Evolutionary conservation across 2,329 filamentous ascomycete genomes (phyloP).

Genomic region (Cercospora janseana): DNA sequence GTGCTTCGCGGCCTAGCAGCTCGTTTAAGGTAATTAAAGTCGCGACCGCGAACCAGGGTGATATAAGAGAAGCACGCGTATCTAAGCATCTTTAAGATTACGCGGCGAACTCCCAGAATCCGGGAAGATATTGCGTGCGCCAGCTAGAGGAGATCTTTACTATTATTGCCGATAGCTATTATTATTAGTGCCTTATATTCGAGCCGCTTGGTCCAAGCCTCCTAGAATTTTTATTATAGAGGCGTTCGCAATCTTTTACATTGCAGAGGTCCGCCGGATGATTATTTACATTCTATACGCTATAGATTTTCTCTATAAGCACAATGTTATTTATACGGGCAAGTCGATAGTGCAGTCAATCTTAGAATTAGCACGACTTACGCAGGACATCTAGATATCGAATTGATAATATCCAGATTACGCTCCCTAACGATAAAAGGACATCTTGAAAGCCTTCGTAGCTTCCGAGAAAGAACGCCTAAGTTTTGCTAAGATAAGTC

Average conservation of each 20-base stretch:
- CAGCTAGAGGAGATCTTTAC: background rate
- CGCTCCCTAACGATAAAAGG: conserved; percentile 4
- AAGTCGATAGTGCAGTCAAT: background rate
- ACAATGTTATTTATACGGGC: conserved; percentile 8
- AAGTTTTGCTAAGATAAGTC: background rate
- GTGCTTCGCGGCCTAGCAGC: background rate
- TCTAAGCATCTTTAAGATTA: background rate
- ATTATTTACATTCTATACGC: conserved; percentile 5
- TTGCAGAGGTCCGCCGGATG: conserved; percentile 5
- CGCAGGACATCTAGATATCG: conserved; percentile 9
- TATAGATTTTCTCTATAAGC: conserved; percentile 2
- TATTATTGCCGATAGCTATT: background rate
- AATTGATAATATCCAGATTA: conserved; percentile 10
- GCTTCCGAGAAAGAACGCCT: conserved; percentile 1
- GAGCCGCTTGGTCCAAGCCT: conserved; percentile 6
- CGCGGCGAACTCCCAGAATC: background rate
- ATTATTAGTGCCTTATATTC: conserved; percentile 4
- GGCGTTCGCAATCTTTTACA: background rate
- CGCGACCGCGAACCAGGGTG: background rate
- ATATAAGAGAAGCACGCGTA: conserved; percentile 1
- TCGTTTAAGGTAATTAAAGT: background rate
- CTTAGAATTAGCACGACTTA: background rate
- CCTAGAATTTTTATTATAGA: background rate
- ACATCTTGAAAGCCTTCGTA: background rate
- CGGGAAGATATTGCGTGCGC: conserved; percentile 3